Conservation (phyloP, 371 early-diverging fungal species). For the Circinella umbellata region DNA sequence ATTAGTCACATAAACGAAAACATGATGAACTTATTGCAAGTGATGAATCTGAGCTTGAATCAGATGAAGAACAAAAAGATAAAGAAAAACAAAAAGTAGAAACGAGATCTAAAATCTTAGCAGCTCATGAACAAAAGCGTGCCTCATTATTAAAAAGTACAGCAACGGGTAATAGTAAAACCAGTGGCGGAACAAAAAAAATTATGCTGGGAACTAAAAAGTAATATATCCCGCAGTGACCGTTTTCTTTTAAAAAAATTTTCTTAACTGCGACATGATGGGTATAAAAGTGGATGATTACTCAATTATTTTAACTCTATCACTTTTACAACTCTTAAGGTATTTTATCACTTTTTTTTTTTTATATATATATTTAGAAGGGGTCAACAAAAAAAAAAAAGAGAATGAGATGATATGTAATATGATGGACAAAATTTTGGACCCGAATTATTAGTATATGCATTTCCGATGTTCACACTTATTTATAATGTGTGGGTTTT, state of each 20-base stretch:
- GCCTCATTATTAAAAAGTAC: neutral
- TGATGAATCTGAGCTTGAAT: constrained; percentile 66
- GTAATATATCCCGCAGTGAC: neutral
- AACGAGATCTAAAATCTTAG: constrained; percentile 26
- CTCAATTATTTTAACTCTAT: neutral
- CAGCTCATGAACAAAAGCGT: constrained; percentile 17
- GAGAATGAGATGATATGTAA: neutral
- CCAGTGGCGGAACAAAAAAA: constrained; percentile 11
- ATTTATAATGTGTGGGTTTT: constrained; percentile 22
- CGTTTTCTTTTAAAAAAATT: constrained; percentile 8
- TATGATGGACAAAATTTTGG: constrained; percentile 24
- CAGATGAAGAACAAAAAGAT: constrained; percentile 37
- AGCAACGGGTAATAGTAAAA: neutral
- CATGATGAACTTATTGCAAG: constrained; percentile 50
- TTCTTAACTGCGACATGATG: neutral
- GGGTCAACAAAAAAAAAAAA: no score
- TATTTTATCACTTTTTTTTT: constrained; percentile 6
- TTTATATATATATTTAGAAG: neutral
- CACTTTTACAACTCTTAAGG: constrained; percentile 3
- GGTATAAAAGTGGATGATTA: constrained; percentile 5
- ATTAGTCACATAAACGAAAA: constrained; percentile 33
- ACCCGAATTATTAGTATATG: constrained; percentile 22
- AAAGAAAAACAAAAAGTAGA: constrained; percentile 27
- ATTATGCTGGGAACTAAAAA: constrained; percentile 15
- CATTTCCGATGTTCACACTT: constrained; percentile 27